phyloP scores from a whole-genome alignment of 371 early-diverging fungal species.

The Mortierella sp. region DNA sequence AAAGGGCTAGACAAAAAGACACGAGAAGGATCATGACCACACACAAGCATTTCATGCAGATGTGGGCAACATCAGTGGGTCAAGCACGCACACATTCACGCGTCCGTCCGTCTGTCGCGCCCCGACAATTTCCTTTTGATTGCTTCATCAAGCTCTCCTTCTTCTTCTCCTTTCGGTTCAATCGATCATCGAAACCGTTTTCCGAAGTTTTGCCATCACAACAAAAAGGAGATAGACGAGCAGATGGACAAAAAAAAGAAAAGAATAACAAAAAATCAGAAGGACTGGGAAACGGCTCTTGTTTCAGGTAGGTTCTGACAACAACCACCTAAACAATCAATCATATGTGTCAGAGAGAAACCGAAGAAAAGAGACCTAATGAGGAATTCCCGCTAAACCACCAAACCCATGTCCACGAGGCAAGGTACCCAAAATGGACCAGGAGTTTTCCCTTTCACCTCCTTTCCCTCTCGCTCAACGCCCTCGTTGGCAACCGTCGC shows the following conservation, averaged over 20 bases:
- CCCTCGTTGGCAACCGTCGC: too few relatives aligned
- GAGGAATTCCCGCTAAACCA: conserved; percentile 7
- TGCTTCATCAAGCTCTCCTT: neutral
- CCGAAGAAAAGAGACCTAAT: neutral
- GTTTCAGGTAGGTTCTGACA: neutral
- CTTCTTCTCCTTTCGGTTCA: neutral
- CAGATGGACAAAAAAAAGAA: too few relatives aligned
- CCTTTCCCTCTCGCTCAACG: too few relatives aligned
- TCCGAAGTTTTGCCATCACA: neutral
- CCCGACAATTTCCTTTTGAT: neutral
- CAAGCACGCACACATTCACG: neutral
- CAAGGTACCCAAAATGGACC: neutral
- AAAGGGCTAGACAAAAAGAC: neutral
- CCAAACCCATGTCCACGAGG: conserved; percentile 13
- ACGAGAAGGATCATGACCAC: neutral
- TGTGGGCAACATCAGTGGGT: conserved; percentile 1
- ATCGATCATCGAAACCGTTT: neutral
- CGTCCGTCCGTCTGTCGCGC: neutral
- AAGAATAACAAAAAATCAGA: neutral
- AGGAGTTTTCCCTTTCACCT: too few relatives aligned
- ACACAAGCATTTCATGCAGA: neutral
- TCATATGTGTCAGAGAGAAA: neutral
- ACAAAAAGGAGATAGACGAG: neutral
- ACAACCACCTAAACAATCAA: neutral
- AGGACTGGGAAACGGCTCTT: neutral